A percentile compares a stretch with the other conserved stretches of the same genome.
These are phyloP conservation scores for Smallanthus sonchifolius DNA, from an alignment of 129 eudicot genomes.

Conservation along the genomic window DNA sequence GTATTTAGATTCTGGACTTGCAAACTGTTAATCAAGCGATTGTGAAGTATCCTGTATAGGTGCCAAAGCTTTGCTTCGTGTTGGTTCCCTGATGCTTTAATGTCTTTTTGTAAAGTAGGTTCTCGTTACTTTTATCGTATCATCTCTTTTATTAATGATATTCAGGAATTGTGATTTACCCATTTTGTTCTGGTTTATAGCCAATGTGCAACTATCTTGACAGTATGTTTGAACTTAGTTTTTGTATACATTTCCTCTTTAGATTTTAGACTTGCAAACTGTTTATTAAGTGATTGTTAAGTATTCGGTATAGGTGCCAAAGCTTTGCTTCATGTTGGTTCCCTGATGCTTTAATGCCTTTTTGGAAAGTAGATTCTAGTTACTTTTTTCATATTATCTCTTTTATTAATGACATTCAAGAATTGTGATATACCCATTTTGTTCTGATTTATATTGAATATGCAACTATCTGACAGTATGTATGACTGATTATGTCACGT, in stretches of 20 bases:
- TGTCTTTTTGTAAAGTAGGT: background rate
- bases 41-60: background rate
- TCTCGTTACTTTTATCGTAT: background rate
- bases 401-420: background rate
- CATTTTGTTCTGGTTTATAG: conserved; percentile 5
- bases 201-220: background rate
- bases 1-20: background rate
- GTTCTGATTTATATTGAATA: conserved; percentile 1
- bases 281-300: background rate
- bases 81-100: conserved; percentile 11
- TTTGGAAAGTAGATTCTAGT: background rate
- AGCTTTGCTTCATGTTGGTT: conserved; percentile 10
- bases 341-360: conserved; percentile 1
- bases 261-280: background rate
- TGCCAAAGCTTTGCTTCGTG: background rate
- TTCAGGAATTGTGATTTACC: background rate
- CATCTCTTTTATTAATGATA: background rate
- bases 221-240: background rate
- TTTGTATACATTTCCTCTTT: background rate
- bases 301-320: background rate
- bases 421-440: background rate
- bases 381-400: background rate
- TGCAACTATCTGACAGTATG: background rate
- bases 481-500: conserved; percentile 8
- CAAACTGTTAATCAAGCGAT: conserved; percentile 1